Conservation (phyloP, 768 basidiomycete genomes). For the Naganishia kalamii region DNA sequence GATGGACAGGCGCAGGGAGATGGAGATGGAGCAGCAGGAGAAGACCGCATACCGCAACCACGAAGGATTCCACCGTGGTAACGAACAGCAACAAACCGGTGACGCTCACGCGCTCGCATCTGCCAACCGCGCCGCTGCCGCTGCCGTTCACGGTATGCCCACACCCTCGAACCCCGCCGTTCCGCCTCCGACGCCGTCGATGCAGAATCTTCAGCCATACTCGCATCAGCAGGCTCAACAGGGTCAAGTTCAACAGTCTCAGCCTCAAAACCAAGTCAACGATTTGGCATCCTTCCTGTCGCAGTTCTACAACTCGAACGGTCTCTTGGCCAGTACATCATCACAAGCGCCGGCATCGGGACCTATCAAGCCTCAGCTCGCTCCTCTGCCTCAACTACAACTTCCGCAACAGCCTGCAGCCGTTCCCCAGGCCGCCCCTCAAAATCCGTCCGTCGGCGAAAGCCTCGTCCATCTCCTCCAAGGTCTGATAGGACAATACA, state of each 20-base stretch:
- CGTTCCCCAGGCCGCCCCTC: neutral
- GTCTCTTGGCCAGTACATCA: neutral
- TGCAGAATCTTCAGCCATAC: neutral
- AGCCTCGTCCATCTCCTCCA: constrained; percentile 11
- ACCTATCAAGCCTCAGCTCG: neutral
- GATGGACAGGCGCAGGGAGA: constrained; percentile 12
- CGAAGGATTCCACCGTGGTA: neutral
- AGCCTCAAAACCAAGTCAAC: neutral
- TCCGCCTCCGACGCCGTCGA: neutral
- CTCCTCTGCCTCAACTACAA: neutral
- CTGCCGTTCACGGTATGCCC: neutral
- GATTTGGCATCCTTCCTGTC: constrained; percentile 8
- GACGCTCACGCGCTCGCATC: neutral
- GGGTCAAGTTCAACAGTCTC: neutral
- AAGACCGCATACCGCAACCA: neutral
- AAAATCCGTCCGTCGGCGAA: constrained; percentile 1
- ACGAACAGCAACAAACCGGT: neutral
- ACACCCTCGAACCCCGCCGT: neutral
- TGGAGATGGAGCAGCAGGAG: constrained; percentile 15
- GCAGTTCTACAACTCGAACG: constrained; percentile 4
- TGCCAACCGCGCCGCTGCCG: neutral
- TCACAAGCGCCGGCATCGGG: neutral
- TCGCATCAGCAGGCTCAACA: neutral
- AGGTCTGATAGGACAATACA: constrained; percentile 6
- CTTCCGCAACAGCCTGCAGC: neutral